phyloP scores from a whole-genome alignment of 768 basidiomycete genomes.

The Panaeolus papilionaceus region DNA sequence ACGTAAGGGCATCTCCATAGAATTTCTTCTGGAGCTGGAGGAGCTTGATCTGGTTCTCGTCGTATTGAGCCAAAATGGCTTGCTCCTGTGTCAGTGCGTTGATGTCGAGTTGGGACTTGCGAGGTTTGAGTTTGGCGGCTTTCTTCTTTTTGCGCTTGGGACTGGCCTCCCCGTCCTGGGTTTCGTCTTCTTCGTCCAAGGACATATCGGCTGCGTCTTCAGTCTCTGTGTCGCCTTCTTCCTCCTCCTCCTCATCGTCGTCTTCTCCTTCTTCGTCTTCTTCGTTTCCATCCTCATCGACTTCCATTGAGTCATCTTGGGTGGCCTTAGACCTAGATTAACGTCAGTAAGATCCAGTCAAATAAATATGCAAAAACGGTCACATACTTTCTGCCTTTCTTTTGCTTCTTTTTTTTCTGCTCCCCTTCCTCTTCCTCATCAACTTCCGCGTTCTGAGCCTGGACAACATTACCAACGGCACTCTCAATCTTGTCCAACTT shows the following conservation, averaged over 20 bases:
- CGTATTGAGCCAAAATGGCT: constrained; percentile 69
- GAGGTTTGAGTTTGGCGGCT: constrained; percentile 55
- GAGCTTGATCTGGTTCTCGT: constrained; percentile 68
- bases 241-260: constrained; percentile 46
- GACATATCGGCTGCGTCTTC: constrained; percentile 40
- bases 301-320: constrained; percentile 53
- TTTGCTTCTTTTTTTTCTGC: constrained; percentile 39
- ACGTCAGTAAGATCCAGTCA: neutral
- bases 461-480: constrained; percentile 66
- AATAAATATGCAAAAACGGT: neutral
- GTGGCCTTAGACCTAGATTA: constrained; percentile 34
- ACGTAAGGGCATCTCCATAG: constrained; percentile 82
- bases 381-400: constrained; percentile 41
- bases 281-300: constrained; percentile 51
- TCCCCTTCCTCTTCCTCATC: constrained; percentile 38
- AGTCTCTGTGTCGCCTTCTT: constrained; percentile 42
- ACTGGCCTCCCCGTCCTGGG: constrained; percentile 38
- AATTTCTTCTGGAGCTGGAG: constrained; percentile 84
- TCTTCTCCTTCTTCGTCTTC: constrained; percentile 37
- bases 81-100: constrained; percentile 72
- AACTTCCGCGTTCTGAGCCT: constrained; percentile 45
- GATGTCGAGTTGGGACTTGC: constrained; percentile 77
- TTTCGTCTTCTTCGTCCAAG: constrained; percentile 49
- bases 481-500: constrained; percentile 78
- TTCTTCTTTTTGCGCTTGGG: constrained; percentile 49